Evolutionary conservation across 2,329 filamentous ascomycete species (phyloP), one percentile per base, ranked within the genome.

Genomic region (Anisogramma anomala): DNA sequence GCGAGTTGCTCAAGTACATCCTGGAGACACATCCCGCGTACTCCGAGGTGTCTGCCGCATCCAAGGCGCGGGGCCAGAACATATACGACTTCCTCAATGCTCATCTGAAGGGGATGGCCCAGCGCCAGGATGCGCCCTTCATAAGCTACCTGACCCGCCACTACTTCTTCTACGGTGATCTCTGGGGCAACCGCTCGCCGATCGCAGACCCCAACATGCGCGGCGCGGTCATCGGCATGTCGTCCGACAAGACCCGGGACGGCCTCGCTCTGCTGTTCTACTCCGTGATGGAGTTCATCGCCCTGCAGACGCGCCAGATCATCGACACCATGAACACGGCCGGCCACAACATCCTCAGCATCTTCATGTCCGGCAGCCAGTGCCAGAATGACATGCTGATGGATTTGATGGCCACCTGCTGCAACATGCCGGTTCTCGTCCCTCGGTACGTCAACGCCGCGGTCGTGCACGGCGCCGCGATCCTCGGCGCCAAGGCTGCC

Each of bases 361-460:
- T 98, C 63, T 98, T 96, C 75, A 96, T 98, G 91, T 94, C 86
- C 4, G 91, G 91, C 47, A 93, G 85, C 9, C 91, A 96, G 61
- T 98, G 91, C 68, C 88, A 95, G 64, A 98, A 98, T 62, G 77
- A 82, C 25, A 77, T 96, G 46, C 71, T 98, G 41, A 94, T 98
- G 81, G 74, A 79, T 43, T 76, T 98, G 13, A 82, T 98, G 53
- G 87, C 91, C 11, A 91, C 88, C 0, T 83, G 82, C 1, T 96
- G 89, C 63, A 72, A 79, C 51, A 88, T 94, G 80, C 89, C 89
- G 1, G 89, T 98, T 15, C 68, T 95, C 27, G 94, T 96, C 42
- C 91, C 91, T 1, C 75, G 82, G 38, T 96, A 98, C 55, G 86
- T 95, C 45, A 84, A 94, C 57, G 89, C 89, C 1, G 91, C 91